Evolutionary conservation across 1,284 basidiomycete genomes (phyloP).

Genomic region (Pascua sp.): DNA sequence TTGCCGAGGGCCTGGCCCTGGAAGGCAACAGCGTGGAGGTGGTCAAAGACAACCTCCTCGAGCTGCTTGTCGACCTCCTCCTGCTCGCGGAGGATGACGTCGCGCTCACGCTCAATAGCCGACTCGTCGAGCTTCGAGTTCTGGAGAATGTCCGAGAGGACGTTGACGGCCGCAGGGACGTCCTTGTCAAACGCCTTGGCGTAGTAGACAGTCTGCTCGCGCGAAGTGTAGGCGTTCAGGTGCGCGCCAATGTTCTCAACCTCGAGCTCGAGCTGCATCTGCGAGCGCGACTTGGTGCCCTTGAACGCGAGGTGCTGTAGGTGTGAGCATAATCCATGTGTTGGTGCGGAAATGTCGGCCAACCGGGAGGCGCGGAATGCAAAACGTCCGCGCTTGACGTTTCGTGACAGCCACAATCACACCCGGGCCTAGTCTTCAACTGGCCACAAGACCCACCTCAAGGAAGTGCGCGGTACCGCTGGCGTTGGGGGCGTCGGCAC

Average conservation of each 20-base stretch:
- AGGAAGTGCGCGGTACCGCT: slow-evolving; percentile 98
- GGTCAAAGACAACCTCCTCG: slow-evolving; percentile 98
- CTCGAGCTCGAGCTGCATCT: slow-evolving; percentile 91
- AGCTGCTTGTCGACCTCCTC: slow-evolving; percentile 99
- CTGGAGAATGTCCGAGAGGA: slow-evolving; percentile 97
- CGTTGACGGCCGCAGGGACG: slow-evolving; percentile 85
- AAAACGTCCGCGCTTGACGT: neutral
- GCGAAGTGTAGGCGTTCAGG: slow-evolving; percentile 96
- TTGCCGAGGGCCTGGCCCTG: slow-evolving; percentile 81
- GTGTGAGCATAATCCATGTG: neutral
- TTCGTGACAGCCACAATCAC: neutral
- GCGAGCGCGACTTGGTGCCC: slow-evolving; percentile 85
- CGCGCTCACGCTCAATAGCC: slow-evolving; percentile 93
- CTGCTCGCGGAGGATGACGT: slow-evolving; percentile 95
- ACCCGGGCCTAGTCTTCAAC: neutral
- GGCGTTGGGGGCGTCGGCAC: slow-evolving; percentile 89
- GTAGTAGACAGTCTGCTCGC: slow-evolving; percentile 99
- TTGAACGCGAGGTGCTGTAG: slow-evolving; percentile 55
- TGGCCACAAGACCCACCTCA: slow-evolving; percentile 58
- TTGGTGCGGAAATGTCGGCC: too few relatives aligned
- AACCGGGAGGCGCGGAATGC: neutral
- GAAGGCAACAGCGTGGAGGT: slow-evolving; percentile 95
- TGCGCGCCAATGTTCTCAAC: slow-evolving; percentile 98
- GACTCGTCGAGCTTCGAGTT: slow-evolving; percentile 88
- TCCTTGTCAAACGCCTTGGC: slow-evolving; percentile 98